Evolutionary conservation across 2,329 filamentous ascomycete genomes (phyloP).

Genomic region (Chaetoscypha palmicola): DNA sequence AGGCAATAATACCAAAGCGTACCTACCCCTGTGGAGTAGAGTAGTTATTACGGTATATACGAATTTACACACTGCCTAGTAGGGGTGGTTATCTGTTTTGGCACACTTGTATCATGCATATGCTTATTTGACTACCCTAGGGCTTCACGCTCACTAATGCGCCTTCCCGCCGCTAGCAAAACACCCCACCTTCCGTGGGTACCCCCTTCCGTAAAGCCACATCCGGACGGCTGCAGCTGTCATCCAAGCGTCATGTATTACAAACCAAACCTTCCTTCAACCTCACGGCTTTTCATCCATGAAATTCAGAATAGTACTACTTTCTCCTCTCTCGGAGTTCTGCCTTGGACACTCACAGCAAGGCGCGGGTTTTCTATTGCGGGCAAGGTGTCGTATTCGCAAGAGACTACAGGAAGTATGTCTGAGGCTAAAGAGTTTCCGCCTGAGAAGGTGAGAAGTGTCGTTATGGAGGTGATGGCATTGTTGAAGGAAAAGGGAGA

Average conservation of each 20-base stretch:
- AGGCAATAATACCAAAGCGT: too few species aligned
- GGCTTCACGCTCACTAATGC: conserved; percentile 8
- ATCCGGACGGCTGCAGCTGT: neutral
- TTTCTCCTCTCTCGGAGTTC: neutral
- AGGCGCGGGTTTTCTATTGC: too few species aligned
- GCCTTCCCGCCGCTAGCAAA: conserved; percentile 5
- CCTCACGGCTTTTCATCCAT: too few species aligned
- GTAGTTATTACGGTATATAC: too few species aligned
- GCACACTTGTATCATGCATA: too few species aligned
- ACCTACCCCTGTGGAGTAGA: too few species aligned
- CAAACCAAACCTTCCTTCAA: conserved; percentile 3
- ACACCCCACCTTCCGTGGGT: neutral
- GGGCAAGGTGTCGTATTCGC: too few species aligned
- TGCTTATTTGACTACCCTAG: too few species aligned
- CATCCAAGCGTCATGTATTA: conserved; percentile 8
- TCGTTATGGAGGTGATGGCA: conserved; percentile 39
- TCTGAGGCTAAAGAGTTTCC: conserved; percentile 22
- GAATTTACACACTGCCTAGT: too few species aligned
- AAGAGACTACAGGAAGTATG: neutral
- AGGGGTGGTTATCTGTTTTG: too few species aligned
- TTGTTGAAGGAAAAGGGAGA: conserved; percentile 49
- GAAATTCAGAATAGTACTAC: neutral
- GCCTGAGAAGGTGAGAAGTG: conserved; percentile 22
- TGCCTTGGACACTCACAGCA: neutral
- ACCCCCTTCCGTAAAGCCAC: too few species aligned